phyloP scores from a whole-genome alignment of 2,329 filamentous ascomycete genomes.

The Aspergillus vadensis region DNA sequence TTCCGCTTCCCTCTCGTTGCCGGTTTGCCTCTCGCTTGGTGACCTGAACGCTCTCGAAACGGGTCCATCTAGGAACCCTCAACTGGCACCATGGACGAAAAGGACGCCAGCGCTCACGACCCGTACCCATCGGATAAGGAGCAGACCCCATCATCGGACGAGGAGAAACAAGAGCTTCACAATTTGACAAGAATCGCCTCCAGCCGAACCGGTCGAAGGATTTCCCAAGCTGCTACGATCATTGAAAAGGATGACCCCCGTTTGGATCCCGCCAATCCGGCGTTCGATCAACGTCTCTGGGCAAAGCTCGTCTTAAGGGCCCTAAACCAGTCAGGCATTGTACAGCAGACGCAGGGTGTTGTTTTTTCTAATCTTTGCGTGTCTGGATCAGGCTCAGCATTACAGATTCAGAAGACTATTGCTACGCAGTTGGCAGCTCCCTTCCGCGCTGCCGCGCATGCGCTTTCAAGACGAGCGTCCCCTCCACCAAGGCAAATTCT shows the following conservation, averaged over 20 bases:
- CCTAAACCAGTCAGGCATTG: slow-evolving; percentile 26
- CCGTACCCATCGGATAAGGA: background rate
- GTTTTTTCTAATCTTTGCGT: slow-evolving; percentile 29
- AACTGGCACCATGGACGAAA: background rate
- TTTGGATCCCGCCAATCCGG: slow-evolving; percentile 25
- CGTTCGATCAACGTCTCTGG: slow-evolving; percentile 32
- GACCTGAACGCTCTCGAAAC: background rate
- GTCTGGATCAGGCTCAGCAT: slow-evolving; percentile 27
- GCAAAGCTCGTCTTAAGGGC: slow-evolving; percentile 24
- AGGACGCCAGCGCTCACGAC: background rate
- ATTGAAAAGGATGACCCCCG: slow-evolving; percentile 21
- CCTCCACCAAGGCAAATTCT: slow-evolving; percentile 52
- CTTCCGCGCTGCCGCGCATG: slow-evolving; percentile 34
- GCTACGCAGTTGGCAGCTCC: slow-evolving; percentile 25
- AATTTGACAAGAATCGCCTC: slow-evolving; percentile 27
- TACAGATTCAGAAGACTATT: slow-evolving; percentile 30
- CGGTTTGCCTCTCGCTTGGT: background rate
- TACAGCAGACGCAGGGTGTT: slow-evolving; percentile 24
- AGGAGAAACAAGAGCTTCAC: background rate
- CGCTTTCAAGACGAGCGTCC: slow-evolving; percentile 36
- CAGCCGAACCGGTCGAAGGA: slow-evolving; percentile 23
- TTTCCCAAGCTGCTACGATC: slow-evolving; percentile 19
- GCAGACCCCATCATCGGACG: background rate
- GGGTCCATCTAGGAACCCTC: background rate
- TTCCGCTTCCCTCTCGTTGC: background rate